A percentile compares a stretch with the other conserved stretches of the same genome.
Evolutionary conservation across 202 grass and related monocot genomes (phyloP).

Genomic region (Carex arenaria): DNA sequence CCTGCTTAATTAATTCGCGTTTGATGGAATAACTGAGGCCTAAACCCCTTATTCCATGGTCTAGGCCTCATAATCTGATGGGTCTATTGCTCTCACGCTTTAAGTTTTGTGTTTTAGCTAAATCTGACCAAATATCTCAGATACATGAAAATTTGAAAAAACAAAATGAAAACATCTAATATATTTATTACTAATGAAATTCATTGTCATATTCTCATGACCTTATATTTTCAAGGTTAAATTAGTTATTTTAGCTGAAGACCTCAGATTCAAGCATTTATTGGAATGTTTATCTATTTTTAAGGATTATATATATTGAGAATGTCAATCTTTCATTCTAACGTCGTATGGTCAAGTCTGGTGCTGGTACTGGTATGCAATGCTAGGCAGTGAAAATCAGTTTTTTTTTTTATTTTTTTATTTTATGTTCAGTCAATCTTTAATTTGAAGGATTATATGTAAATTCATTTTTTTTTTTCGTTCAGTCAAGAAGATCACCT

Average conservation of each 20-base stretch:
- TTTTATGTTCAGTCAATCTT: slow-evolving; percentile 41
- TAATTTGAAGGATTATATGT: too few species aligned
- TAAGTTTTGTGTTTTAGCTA: background rate
- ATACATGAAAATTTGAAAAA: background rate
- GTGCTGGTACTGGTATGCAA: background rate
- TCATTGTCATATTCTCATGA: background rate
- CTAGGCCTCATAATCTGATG: background rate
- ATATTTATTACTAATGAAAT: background rate
- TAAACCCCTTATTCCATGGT: too few species aligned
- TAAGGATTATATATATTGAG: background rate
- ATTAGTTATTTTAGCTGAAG: background rate
- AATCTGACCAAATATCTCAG: background rate
- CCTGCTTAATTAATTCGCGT: too few species aligned
- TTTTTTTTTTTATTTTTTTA: slow-evolving; percentile 7
- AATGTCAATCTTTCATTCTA: background rate
- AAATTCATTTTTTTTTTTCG: slow-evolving; percentile 8
- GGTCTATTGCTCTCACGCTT: background rate
- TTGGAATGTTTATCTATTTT: background rate
- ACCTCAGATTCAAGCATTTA: background rate
- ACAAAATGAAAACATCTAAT: background rate
- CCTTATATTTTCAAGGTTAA: background rate
- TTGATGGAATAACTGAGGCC: too few species aligned
- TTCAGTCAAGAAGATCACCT: slow-evolving; percentile 80
- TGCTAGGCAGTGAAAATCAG: background rate
- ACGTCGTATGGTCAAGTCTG: background rate